Evolutionary conservation across 805 yeast species (phyloP).

Genomic region (Schwanniomyces yamadae): DNA sequence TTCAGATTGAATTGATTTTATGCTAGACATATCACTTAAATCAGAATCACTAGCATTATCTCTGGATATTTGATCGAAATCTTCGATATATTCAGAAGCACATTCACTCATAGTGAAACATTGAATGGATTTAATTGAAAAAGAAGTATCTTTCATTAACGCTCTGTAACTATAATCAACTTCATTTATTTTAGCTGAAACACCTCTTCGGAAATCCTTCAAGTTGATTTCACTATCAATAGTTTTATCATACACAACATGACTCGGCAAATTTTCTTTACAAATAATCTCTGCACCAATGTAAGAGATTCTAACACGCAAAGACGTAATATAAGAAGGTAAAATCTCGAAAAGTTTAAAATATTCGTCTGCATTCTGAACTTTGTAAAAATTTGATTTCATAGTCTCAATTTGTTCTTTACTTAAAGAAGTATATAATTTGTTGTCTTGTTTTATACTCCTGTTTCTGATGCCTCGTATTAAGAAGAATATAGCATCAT

Average conservation of each 20-base stretch:
- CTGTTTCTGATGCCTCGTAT: slow-evolving; percentile 33
- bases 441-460: slow-evolving; percentile 22
- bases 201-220: slow-evolving; percentile 38
- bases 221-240: slow-evolving; percentile 29
- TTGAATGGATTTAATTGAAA: slow-evolving; percentile 22
- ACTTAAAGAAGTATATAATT: slow-evolving; percentile 16
- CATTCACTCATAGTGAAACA: slow-evolving; percentile 40
- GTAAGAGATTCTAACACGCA: slow-evolving; percentile 25
- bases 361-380: slow-evolving; percentile 7
- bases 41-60: slow-evolving; percentile 16
- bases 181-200: slow-evolving; percentile 26
- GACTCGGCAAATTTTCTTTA: slow-evolving; percentile 40
- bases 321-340: slow-evolving; percentile 26
- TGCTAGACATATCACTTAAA: slow-evolving; percentile 34
- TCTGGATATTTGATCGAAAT: slow-evolving; percentile 20
- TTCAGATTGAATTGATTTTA: slow-evolving; percentile 22
- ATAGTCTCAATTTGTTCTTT: not conserved
- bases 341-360: slow-evolving; percentile 31
- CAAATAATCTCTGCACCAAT: slow-evolving; percentile 37
- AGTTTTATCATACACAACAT: slow-evolving; percentile 21
- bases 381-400: not conserved
- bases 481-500: slow-evolving; percentile 35
- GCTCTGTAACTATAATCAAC: slow-evolving; percentile 21
- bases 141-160: slow-evolving; percentile 18
- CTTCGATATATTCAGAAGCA: slow-evolving; percentile 35